A percentile compares a stretch with the other conserved stretches of the same genome.
phyloP scores from a whole-genome alignment of 768 basidiomycete species.

The Mycena crocata region DNA sequence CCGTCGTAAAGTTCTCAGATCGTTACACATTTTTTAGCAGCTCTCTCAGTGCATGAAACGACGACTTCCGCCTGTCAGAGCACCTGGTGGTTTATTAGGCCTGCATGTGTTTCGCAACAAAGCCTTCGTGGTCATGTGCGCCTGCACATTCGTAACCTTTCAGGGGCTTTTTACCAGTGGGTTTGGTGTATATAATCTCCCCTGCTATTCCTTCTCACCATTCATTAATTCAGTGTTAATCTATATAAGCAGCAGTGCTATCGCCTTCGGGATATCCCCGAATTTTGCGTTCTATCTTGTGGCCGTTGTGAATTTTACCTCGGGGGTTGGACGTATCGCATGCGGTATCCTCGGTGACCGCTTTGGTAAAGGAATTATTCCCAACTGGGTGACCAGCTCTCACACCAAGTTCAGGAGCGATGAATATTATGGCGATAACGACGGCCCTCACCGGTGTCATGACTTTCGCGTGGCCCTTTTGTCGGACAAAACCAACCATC shows the following conservation, averaged over 20 bases:
- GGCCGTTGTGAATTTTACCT: conserved; percentile 60
- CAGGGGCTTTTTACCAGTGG: conserved; percentile 59
- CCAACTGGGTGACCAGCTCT: background rate
- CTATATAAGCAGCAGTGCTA: conserved; percentile 40
- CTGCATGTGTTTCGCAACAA: conserved; percentile 43
- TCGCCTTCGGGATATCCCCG: conserved; percentile 9
- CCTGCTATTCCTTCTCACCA: background rate
- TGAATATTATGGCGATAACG: conserved; percentile 13
- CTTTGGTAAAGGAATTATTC: conserved; percentile 49
- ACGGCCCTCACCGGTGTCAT: background rate
- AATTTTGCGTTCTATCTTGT: conserved; percentile 54
- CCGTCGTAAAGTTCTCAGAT: background rate
- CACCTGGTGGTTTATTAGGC: conserved; percentile 51
- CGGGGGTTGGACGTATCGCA: conserved; percentile 57
- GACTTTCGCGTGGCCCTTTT: conserved; percentile 19
- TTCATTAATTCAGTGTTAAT: conserved; percentile 12
- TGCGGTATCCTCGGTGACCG: conserved; percentile 54
- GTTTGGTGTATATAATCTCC: background rate
- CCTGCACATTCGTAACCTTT: conserved; percentile 51
- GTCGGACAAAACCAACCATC: conserved; percentile 7
- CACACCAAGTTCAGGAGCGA: background rate
- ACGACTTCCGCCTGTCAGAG: conserved; percentile 52
- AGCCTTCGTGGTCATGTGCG: background rate
- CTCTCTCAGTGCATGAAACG: conserved; percentile 38
- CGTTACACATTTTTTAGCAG: background rate